Percentiles rank a stretch among this genome's conserved stretches.
Evolutionary conservation across 345 rosid genomes (phyloP).

Genomic region (Citrus trifoliata): DNA sequence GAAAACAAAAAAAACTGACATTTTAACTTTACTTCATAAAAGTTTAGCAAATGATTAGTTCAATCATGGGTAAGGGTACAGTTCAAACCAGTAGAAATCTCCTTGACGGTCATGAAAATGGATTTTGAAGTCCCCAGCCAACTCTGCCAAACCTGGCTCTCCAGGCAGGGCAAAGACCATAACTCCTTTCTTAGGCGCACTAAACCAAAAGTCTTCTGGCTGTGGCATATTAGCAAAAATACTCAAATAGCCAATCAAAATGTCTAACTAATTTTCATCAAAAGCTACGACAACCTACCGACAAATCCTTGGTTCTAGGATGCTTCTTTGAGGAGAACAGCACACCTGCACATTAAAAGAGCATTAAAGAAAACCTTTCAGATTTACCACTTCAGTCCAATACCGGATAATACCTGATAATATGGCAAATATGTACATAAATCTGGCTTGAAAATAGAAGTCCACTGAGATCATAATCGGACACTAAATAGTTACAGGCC

Average conservation of each 20-base stretch:
- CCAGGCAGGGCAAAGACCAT: slow-evolving; percentile 91
- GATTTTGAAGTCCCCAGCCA: slow-evolving; percentile 78
- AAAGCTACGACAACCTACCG: slow-evolving; percentile 41
- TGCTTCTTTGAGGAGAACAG: slow-evolving; percentile 81
- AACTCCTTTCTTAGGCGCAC: slow-evolving; percentile 85
- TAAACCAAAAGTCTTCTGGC: slow-evolving; percentile 90
- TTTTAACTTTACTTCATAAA: slow-evolving; percentile 8
- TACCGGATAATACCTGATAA: not conserved
- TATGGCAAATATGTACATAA: not conserved
- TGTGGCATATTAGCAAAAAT: slow-evolving; percentile 19
- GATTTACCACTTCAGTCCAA: not conserved
- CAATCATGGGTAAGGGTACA: slow-evolving; percentile 2
- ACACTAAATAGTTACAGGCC: not conserved
- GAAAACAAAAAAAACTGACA: not conserved
- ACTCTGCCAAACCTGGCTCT: slow-evolving; percentile 79
- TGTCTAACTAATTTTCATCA: not conserved
- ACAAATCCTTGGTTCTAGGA: slow-evolving; percentile 65
- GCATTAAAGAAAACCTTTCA: slow-evolving; percentile 2
- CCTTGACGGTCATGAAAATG: slow-evolving; percentile 92
- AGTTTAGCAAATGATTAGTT: not conserved
- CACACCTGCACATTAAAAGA: slow-evolving; percentile 45
- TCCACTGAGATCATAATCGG: not conserved
- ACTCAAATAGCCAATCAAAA: not conserved
- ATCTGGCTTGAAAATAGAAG: not conserved
- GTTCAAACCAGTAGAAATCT: slow-evolving; percentile 81